Base-by-base conservation (phyloP, 352 stramenopile species). In the Peronospora destructor region DNA sequence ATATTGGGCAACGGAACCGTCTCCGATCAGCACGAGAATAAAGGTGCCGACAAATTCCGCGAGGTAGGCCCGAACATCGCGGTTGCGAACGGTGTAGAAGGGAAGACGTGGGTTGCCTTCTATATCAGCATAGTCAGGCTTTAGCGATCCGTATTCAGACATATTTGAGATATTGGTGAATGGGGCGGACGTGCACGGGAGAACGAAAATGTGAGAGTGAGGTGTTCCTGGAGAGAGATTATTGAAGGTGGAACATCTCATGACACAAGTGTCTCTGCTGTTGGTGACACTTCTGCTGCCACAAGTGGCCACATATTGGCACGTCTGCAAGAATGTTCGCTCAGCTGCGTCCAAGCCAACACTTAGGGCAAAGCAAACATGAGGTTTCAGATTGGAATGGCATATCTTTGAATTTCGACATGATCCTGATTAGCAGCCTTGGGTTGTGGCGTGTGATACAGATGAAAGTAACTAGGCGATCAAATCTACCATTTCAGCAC, bases 1-100 rank as follows among this genome's bases (percentile, higher is more conserved):
- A 6, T 76, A 68, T 56, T 86, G 69, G 0, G 69, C 64, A 10
- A 80, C 71, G 12, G 74, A 71, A 8, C 70, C 75, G 11, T 74
- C 57, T 17, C 75, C 75, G 50, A 86, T 82, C 6, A 61, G 49
- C 29, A 86, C 61, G n/a, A 86, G 57, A 37, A 83, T 68, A 45
- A 86, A 83, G 7, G 71, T 82, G 33, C 65, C 71, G 13, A 86
- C 53, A 47, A 79, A 81, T 38, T 84, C 72, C 1, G 70, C 73
- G 11, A 84, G 49, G 49, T 72, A 84, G 38, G 76, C 71, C 14
- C 73, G 71, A 14, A 79, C 8, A 30, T 79, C 51, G 2, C 61
- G 54, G 25, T 68, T 68, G 23, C 30, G 12, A 16, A 72, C 39
- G 45, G 37, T 23, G 41, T 61, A 71, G 38, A 71, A 71, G 4